Base-by-base conservation (phyloP, 108 stramenopile species). In the Poteriospumella lacustris region DNA sequence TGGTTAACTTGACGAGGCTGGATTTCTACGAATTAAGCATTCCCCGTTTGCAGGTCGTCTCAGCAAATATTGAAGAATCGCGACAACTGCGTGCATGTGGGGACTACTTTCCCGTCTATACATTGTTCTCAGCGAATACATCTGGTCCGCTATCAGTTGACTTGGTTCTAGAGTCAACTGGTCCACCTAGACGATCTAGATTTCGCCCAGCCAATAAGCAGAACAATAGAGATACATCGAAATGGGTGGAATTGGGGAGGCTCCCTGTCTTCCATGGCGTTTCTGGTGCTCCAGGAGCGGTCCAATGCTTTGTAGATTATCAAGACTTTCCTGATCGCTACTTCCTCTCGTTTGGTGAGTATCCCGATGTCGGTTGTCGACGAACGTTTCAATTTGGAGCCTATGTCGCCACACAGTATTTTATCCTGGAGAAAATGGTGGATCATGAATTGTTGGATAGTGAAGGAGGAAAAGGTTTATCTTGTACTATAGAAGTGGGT, bases 391-490 rank as follows among this genome's bases (percentile, higher is more conserved):
- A 5, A 5, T 73, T 73, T 38, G 70, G 9, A 42, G 33, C 70
- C 9, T 73, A 73, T 56, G 9, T 34, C 12, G 70, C 47, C 3
- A 73, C 70, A 26, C 70, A 73, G 41, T 73, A 73, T 33, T 73
- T 33, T 73, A 42, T 73, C 15, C 33, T 73, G 9, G 47, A 56
- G 44, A 44, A 56, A 42, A 42, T 3, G 19, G 33, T 73, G 28
- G 12, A 73, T 26, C 70, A 73, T 42, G 47, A 44, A 19, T 5
- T 28, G 5, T 38, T 73, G 31, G 70, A 73, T 44, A 29, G n/a
- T 52, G 70, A 73, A 42, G 70, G 70, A 56, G 70, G 70, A 15
- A 42, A 42, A 5, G 70, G 70, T 5, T 26, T 24, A 73, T 33
- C 70, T 38, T 73, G 42, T 33, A 42, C 3, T n/a, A 73, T 73